Evolutionary conservation across 352 stramenopile species (phyloP).

Genomic region (Phytophthora sp.): DNA sequence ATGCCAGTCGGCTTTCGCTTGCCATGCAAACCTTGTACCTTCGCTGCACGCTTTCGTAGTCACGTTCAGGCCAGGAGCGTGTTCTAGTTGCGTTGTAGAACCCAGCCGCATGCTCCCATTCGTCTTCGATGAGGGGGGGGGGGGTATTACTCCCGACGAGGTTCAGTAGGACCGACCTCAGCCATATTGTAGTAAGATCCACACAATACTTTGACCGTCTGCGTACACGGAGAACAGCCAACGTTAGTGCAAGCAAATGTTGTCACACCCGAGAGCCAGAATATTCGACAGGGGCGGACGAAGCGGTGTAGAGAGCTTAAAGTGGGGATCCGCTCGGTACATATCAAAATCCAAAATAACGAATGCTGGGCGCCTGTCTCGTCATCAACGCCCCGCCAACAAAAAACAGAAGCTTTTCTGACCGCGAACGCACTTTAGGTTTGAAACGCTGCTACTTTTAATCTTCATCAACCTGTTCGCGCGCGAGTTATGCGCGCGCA

Average conservation of each 20-base stretch:
- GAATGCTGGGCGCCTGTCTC: no score
- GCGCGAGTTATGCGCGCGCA: no score
- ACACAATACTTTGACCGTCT: not conserved
- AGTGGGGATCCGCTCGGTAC: no score
- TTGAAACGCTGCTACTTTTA: no score
- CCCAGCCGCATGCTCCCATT: not conserved
- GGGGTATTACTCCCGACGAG: not conserved
- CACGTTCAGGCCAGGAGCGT: not conserved
- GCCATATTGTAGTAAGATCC: not conserved
- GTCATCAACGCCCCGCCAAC: no score
- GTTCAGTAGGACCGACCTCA: not conserved
- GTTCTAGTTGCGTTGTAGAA: not conserved
- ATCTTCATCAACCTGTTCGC: no score
- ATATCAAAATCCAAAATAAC: no score
- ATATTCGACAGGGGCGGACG: no score
- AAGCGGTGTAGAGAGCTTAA: no score
- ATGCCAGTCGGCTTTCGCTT: not conserved
- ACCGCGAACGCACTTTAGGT: no score
- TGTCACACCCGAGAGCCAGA: not conserved
- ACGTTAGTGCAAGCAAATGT: not conserved
- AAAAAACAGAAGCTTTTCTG: no score
- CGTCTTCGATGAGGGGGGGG: not conserved
- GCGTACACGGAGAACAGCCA: not conserved
- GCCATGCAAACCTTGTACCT: conserved; percentile 7
- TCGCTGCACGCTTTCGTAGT: not conserved